phyloP scores from a whole-genome alignment of 345 rosid species.

The Draba incana region DNA sequence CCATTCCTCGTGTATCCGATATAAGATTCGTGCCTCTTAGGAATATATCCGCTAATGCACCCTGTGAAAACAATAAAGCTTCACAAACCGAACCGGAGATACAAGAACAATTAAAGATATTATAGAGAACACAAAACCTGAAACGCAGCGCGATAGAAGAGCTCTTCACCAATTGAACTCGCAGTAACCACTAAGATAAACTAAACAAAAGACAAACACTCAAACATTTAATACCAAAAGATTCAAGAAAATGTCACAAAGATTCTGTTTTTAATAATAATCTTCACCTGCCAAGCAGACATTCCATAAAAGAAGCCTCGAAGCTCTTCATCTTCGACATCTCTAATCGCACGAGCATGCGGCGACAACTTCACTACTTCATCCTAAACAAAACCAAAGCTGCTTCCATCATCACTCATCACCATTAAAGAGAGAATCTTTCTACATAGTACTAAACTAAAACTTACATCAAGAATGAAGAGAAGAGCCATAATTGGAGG shows the following conservation, averaged over 20 bases:
- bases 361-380: constrained; percentile 94
- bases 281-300: constrained; percentile 95
- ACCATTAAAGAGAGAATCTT: neutral
- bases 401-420: neutral
- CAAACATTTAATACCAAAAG: neutral
- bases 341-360: constrained; percentile 96
- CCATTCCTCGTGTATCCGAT: constrained; percentile 77
- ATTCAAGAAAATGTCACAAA: neutral
- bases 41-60: constrained; percentile 85
- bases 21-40: constrained; percentile 69
- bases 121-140: constrained; percentile 49
- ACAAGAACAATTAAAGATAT: neutral
- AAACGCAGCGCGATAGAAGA: constrained; percentile 90
- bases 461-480: constrained; percentile 84
- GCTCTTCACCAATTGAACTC: constrained; percentile 96
- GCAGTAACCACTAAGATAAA: constrained; percentile 83
- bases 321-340: constrained; percentile 98
- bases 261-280: neutral
- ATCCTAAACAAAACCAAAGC: constrained; percentile 57
- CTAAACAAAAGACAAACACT: constrained; percentile 43
- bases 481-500: constrained; percentile 98
- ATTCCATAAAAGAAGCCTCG: constrained; percentile 93
- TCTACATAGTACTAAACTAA: neutral
- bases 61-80: constrained; percentile 48
- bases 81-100: neutral